These are phyloP conservation scores for Candida albicans DNA, from an alignment of 1,139 yeast species.

Conservation along the genomic window DNA sequence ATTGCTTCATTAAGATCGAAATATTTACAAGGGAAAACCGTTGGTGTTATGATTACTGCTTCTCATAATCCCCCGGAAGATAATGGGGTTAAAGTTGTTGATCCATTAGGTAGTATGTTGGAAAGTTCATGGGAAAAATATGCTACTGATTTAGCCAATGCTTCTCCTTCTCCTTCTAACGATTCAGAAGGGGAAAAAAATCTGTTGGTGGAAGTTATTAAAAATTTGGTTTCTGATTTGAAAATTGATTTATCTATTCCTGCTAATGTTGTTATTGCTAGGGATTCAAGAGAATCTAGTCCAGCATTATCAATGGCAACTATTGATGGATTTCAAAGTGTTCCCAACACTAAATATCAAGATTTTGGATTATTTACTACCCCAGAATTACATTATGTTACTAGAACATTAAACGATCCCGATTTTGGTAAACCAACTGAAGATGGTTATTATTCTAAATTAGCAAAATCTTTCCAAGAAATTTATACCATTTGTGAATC, in stretches of 20 bases:
- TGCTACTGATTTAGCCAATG: slow-evolving; percentile 81
- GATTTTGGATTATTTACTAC: slow-evolving; percentile 82
- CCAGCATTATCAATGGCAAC: slow-evolving; percentile 62
- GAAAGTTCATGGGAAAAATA: slow-evolving; percentile 79
- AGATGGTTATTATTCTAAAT: slow-evolving; percentile 64
- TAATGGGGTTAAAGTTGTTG: slow-evolving; percentile 95
- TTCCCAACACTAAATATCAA: slow-evolving; percentile 42
- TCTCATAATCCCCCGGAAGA: slow-evolving; percentile 95
- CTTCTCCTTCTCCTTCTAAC: slow-evolving; percentile 44
- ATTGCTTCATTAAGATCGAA: slow-evolving; percentile 82
- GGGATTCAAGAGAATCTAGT: slow-evolving; percentile 80
- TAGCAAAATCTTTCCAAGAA: slow-evolving; percentile 43
- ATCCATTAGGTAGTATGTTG: slow-evolving; percentile 93
- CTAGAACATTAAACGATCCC: slow-evolving; percentile 67
- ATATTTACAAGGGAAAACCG: slow-evolving; percentile 61
- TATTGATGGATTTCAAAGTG: slow-evolving; percentile 61
- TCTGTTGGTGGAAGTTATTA: slow-evolving; percentile 27
- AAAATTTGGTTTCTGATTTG: slow-evolving; percentile 29
- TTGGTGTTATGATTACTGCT: slow-evolving; percentile 95
- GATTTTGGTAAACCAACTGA: slow-evolving; percentile 53
- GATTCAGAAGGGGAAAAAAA: no score
- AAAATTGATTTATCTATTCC: slow-evolving; percentile 38
- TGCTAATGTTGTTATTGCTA: slow-evolving; percentile 54
- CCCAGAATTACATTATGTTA: slow-evolving; percentile 90
- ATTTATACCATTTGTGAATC: slow-evolving; percentile 24